Evolutionary conservation across 345 rosid species (phyloP), one percentile per base, ranked within the genome.

Genomic region (Xanthoceras sorbifolium): DNA sequence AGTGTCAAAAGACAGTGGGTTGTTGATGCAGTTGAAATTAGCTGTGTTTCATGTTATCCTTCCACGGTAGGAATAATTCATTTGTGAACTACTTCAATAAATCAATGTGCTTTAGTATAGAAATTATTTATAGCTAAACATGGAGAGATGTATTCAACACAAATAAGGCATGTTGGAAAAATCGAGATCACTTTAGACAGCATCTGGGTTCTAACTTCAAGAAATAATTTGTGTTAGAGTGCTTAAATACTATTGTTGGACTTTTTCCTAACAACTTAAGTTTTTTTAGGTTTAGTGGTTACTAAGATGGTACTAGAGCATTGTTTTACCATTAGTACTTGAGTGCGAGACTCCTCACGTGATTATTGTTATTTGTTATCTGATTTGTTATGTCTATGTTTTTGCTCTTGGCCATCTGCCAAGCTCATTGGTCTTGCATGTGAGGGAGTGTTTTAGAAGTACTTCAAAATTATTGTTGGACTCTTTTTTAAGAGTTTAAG

Each of bases 1-100:
- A 87, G 84, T 83, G 83, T 86, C 71, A 93, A 86, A 85, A 89
- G 93, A 75, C 95, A 93, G 75, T 95, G 98, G 98, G 93, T 93
- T 67, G 68, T 89, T 73, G 97, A 93, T 82, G 92, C 93, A 0
- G 82, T 84, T 18, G 98, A 93, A 84, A 93, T 93, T 75, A 90
- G 99, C 84, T 95, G 98, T 15, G 86, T 90, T 71, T 88, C 99
- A 60, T 77, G 75, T 69, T 82, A 84, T 84, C 99, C 99, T 50
- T 88, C 96, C 71, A 93, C 88, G 87, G 98, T 93, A 91, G n/a
- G 86, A 59, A 70, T 22, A 38, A 28, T 54, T 11, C 20, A 34
- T 6, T 67, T 50, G 36, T 66, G 42, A 26, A 31, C 40, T 44
- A 60, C 20, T 25, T 0, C 28, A 57, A 36, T 60, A 61, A 60